A percentile compares a stretch with the other conserved stretches of the same genome.
Evolutionary conservation across 2,329 filamentous ascomycete genomes (phyloP).

Genomic region (Pseudogymnoascus sp.): DNA sequence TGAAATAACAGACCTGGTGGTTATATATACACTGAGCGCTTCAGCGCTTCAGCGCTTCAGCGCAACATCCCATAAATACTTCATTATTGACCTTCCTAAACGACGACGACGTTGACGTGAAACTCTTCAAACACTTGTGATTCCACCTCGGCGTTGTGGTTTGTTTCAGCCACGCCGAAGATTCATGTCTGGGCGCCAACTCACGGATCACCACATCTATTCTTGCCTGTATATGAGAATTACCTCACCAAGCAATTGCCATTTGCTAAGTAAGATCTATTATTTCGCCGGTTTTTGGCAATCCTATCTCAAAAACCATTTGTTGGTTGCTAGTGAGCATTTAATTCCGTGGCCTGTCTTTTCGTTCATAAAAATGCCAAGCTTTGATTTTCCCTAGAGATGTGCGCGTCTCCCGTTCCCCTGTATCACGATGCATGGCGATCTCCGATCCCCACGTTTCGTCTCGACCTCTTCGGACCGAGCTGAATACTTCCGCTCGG

Average conservation of each 20-base stretch:
- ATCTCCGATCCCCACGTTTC: neutral
- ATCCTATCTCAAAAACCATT: neutral
- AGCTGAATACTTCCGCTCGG: neutral
- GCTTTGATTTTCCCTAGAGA: neutral
- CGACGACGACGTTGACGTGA: neutral
- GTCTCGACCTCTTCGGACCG: neutral
- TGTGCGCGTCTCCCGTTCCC: neutral
- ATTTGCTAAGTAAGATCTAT: neutral
- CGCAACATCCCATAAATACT: neutral
- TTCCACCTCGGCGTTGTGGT: neutral
- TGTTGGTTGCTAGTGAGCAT: neutral
- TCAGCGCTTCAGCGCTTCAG: neutral
- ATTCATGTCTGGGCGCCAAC: neutral
- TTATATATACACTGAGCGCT: neutral
- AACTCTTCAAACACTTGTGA: neutral
- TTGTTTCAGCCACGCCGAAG: slow-evolving; percentile 1
- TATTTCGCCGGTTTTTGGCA: neutral
- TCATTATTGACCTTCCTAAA: neutral
- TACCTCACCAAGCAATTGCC: neutral
- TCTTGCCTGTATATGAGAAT: neutral
- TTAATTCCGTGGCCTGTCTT: neutral
- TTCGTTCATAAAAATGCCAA: neutral
- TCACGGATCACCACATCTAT: neutral
- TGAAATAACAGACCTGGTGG: neutral
- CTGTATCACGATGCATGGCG: neutral